Evolutionary conservation across 1,284 basidiomycete species (phyloP), one percentile per base, ranked within the genome.

Genomic region (Stygiomarasmius scandens): DNA sequence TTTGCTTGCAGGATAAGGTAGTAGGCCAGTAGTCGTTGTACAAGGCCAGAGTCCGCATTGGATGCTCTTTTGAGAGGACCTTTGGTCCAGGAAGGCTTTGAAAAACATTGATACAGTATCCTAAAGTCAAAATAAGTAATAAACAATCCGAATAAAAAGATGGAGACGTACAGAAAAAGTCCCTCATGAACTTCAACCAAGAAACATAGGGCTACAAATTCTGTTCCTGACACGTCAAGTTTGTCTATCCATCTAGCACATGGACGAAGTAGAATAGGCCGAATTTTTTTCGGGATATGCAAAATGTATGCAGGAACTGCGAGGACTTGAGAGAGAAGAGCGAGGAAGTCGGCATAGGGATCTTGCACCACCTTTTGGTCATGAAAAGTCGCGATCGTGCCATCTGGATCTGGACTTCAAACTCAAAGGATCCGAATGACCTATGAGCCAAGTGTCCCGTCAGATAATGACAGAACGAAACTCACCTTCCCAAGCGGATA

Each of bases 1-100:
- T 93, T 93, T 45, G 85, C 85, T 63, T 81, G 79, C 12, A 95
- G 77, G 43, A 96, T 80, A 38, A 94, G 88, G 66, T 90, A 91
- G 67, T 94, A 92, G 1, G 90, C 83, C 44, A 96, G 81, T 0
- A 90, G 71, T 24, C 77, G 75, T 38, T 95, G 91, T 3, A 93
- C 72, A 16, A 78, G 76, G 11, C 67, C 64, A 1, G 70, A 58
- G 34, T 84, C 77, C 3, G 74, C 57, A 10, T 65, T 57, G 10
- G 69, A 63, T 5, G 84, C 64, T 61, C 78, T 79, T 4, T 71
- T 65, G 6, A 93, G 67, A 1, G 85, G 87, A 0, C 91, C 89
- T 19, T 77, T 69, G 54, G 69, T 64, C 56, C 82, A 79, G 38
- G 67, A 71, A n/a, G 75, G 69, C 27, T 67, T 74, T 44, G 66